Evolutionary conservation across 768 basidiomycete genomes (phyloP).

Genomic region (Vararia minispora): DNA sequence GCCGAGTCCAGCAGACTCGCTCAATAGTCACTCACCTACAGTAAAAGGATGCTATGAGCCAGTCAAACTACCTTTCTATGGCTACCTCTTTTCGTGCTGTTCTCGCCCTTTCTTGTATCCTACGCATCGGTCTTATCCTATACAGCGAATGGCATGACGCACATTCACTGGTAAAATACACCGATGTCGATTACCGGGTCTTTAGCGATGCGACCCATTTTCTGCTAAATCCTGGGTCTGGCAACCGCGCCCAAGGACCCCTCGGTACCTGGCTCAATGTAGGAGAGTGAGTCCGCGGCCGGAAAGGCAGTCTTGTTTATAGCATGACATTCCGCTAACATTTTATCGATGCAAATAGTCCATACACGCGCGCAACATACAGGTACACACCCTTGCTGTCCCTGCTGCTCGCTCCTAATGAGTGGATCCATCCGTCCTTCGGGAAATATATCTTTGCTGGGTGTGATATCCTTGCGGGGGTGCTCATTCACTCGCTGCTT

Average conservation of each 20-base stretch:
- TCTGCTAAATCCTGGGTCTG: conserved; percentile 34
- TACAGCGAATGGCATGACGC: conserved; percentile 91
- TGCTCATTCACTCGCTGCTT: conserved; percentile 57
- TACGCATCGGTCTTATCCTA: conserved; percentile 61
- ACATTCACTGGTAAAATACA: conserved; percentile 80
- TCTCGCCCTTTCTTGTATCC: conserved; percentile 37
- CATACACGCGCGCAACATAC: conserved; percentile 86
- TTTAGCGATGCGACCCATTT: conserved; percentile 87
- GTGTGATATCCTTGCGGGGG: conserved; percentile 73
- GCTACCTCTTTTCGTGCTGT: conserved; percentile 39
- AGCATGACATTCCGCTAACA: too few species aligned
- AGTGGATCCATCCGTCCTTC: conserved; percentile 70
- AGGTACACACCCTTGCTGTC: conserved; percentile 94
- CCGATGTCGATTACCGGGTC: conserved; percentile 96
- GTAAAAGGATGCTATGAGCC: not conserved
- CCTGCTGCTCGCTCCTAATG: conserved; percentile 69
- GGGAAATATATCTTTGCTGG: conserved; percentile 85
- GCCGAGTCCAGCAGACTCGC: too few species aligned
- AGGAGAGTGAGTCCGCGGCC: conserved; percentile 67
- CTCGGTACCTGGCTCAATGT: conserved; percentile 32
- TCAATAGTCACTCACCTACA: too few species aligned
- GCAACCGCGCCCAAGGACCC: conserved; percentile 53
- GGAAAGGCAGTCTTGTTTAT: too few species aligned
- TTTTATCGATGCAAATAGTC: conserved; percentile 34
- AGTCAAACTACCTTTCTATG: not conserved